Evolutionary conservation across 129 eudicot genomes (phyloP), one percentile per base, ranked within the genome.

Genomic region (Pulicaria dysenterica): DNA sequence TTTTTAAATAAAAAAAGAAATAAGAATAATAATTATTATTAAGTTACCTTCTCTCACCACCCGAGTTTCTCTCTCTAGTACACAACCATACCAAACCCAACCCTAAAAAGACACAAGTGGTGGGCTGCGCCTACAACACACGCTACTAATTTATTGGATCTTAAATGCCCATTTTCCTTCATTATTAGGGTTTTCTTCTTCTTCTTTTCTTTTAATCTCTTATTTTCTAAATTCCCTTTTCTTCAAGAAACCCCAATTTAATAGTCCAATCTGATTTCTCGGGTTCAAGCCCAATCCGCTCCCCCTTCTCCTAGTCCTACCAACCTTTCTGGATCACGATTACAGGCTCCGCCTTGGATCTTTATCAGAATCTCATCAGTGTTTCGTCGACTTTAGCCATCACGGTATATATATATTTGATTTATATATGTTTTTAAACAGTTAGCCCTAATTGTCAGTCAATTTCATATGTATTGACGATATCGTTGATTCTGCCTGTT

Each of bases 321-420:
- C 58, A 56, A 46, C 67, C 19, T 11, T 67, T 67, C 80, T 76
- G 74, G 74, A 76, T 76, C 80, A 67, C 68, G 19, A 34, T 44
- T 76, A 60, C 80, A 76, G 80, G 60, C 80, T 74, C 51, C 62
- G 19, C 15, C 73, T 74, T 34, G 66, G 73, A 55, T 74, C 7
- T 47, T n/a, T 11, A 63, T 63, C 45, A 10, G 57, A n/a, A 10
- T 45, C 7, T 40, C 34, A 12, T 49, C 63, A 46, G 8, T 74
- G 47, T 67, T 47, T 69, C 62, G 1, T 49, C 55, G 59, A 40
- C 9, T 49, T 67, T 69, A 58, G 6, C 42, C 39, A 51, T 74
- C 63, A 73, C 69, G 81, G 81, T 76, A 67, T 76, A 76, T 56
- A 67, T 66, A 12, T 11, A 24, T 39, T 48, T 8, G 4, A 11